These are phyloP conservation scores for Metschnikowia dekortorum DNA, from an alignment of 805 yeast genomes.

Conservation along the genomic window DNA sequence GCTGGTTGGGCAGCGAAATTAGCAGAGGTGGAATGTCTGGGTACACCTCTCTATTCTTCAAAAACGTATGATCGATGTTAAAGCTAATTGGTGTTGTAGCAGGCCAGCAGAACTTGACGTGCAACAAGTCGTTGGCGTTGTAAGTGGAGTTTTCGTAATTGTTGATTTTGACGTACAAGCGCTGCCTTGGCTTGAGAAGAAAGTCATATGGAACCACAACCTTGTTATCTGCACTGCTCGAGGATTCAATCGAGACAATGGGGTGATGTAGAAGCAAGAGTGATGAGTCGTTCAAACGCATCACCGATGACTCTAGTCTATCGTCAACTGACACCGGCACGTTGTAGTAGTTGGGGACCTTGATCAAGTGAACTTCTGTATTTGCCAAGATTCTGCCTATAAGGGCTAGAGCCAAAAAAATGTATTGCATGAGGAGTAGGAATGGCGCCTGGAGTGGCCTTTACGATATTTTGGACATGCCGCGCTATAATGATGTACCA, in stretches of 20 bases:
- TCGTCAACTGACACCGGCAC: constrained; percentile 19
- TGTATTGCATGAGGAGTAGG: neutral
- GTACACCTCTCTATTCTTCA: constrained; percentile 8
- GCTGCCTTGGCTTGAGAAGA: constrained; percentile 5
- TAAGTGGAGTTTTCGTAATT: constrained; percentile 29
- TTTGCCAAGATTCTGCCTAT: constrained; percentile 21
- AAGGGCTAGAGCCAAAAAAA: neutral
- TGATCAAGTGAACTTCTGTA: constrained; percentile 33
- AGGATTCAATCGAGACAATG: constrained; percentile 9
- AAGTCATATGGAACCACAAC: constrained; percentile 13
- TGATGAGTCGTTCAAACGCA: constrained; percentile 12
- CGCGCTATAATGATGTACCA: neutral
- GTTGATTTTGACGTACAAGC: constrained; percentile 28
- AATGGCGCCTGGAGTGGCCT: neutral
- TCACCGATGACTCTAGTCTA: constrained; percentile 1
- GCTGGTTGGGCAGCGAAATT: neutral
- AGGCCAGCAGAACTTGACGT: constrained; percentile 20
- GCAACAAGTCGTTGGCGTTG: constrained; percentile 15
- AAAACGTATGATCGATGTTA: constrained; percentile 7
- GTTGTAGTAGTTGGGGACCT: constrained; percentile 33
- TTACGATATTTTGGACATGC: neutral
- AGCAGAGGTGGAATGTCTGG: neutral
- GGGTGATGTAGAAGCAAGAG: constrained; percentile 13
- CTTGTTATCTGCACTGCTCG: constrained; percentile 1
- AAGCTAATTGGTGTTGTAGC: constrained; percentile 17